These are phyloP conservation scores for Aspergillus cejpii DNA, from an alignment of 2,329 filamentous ascomycete species.

Conservation along the genomic window DNA sequence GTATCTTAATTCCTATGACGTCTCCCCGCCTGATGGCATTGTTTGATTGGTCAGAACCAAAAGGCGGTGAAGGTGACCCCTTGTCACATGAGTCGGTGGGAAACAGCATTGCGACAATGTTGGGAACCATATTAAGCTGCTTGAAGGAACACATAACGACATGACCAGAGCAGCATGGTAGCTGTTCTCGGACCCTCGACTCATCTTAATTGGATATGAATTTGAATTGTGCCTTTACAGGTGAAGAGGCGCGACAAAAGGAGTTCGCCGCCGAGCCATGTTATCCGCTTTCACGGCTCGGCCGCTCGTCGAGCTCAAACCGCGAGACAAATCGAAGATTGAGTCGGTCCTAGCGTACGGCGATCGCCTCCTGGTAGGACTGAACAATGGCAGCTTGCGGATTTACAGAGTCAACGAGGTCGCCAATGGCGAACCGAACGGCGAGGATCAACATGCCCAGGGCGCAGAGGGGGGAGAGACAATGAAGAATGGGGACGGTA, in stretches of 20 bases:
- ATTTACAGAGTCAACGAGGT: slow-evolving; percentile 83
- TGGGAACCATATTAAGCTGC: no score
- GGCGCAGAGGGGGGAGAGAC: slow-evolving; percentile 11
- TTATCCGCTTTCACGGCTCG: slow-evolving; percentile 95
- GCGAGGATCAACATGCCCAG: slow-evolving; percentile 23
- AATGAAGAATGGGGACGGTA: slow-evolving; percentile 12
- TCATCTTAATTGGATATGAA: slow-evolving; percentile 15
- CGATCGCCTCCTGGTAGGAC: slow-evolving; percentile 82
- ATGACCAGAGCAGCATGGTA: slow-evolving; percentile 15
- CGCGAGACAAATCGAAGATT: slow-evolving; percentile 93
- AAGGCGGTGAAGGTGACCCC: slow-evolving; percentile 2
- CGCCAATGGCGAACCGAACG: slow-evolving; percentile 34
- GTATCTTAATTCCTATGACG: neutral
- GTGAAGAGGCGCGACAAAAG: slow-evolving; percentile 15
- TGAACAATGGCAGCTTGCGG: slow-evolving; percentile 81
- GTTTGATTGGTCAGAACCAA: neutral
- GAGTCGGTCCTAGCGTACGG: slow-evolving; percentile 91
- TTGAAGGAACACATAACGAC: neutral
- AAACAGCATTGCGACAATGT: neutral
- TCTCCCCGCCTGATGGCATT: neutral
- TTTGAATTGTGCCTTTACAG: slow-evolving; percentile 6
- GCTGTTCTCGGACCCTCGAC: slow-evolving; percentile 2
- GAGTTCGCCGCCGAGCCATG: slow-evolving; percentile 49
- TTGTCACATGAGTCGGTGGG: slow-evolving; percentile 16
- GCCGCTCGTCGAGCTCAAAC: slow-evolving; percentile 92